Conservation (phyloP, 306 rosid species). For the Prunus davidiana region DNA sequence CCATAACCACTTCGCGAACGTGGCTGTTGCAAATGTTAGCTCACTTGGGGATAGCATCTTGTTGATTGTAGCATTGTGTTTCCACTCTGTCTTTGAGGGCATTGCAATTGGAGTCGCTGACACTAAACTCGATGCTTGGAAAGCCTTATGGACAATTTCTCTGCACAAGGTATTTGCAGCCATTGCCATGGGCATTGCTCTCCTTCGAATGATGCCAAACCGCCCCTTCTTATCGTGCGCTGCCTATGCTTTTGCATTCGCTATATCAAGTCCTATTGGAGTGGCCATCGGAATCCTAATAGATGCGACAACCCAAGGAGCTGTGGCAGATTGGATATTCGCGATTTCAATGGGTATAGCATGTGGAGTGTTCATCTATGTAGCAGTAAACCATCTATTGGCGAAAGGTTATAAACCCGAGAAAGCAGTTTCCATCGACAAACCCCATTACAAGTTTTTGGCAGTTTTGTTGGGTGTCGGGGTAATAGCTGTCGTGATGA, state of each 20-base stretch:
- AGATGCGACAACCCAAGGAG: conserved; percentile 68
- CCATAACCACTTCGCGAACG: conserved; percentile 29
- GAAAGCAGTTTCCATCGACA: conserved; percentile 31
- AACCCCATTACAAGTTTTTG: conserved; percentile 45
- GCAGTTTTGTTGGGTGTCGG: conserved; percentile 67
- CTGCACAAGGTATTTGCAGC: conserved; percentile 84
- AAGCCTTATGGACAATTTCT: conserved; percentile 84
- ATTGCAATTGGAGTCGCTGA: conserved; percentile 77
- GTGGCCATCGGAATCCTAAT: conserved; percentile 68
- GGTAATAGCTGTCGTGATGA: conserved; percentile 81
- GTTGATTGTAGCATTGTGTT: conserved; percentile 72
- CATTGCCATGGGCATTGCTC: conserved; percentile 86
- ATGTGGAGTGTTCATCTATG: conserved; percentile 78
- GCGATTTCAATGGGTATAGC: conserved; percentile 83
- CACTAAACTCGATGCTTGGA: conserved; percentile 78
- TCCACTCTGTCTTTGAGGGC: conserved; percentile 86
- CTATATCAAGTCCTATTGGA: conserved; percentile 77
- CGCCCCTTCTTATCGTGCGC: conserved; percentile 55
- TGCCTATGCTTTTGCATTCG: conserved; percentile 72
- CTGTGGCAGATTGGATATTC: conserved; percentile 67
- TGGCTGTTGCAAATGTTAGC: conserved; percentile 26
- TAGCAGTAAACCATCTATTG: conserved; percentile 63
- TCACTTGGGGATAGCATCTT: conserved; percentile 71
- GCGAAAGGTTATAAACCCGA: conserved; percentile 55
- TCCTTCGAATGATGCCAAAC: conserved; percentile 69